Evolutionary conservation across 129 eudicot genomes (phyloP).

Genomic region (Gnaphalium uliginosum): DNA sequence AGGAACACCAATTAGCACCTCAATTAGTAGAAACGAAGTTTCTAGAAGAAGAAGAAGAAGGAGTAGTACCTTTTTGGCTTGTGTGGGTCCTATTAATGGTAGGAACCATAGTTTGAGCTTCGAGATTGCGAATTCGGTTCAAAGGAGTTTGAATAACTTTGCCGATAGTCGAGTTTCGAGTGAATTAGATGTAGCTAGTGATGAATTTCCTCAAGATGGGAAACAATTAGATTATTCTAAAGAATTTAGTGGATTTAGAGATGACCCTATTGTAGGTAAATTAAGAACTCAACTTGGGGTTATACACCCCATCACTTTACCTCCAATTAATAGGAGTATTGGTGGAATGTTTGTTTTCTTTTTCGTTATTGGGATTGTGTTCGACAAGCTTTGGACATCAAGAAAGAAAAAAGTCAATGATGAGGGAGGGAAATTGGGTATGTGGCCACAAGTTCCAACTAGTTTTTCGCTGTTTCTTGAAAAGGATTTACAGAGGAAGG

Average conservation of each 20-base stretch:
- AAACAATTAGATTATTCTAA: conserved; percentile 27
- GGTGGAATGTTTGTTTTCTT: conserved; percentile 73
- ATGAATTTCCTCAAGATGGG: conserved; percentile 21
- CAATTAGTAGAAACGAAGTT: conserved; percentile 22
- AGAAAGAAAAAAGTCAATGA: conserved; percentile 41
- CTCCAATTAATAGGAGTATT: conserved; percentile 60
- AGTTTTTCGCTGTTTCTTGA: conserved; percentile 67
- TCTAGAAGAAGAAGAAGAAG: conserved; percentile 20
- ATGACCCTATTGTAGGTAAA: conserved; percentile 83
- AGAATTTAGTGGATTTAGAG: conserved; percentile 51
- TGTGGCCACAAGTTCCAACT: conserved; percentile 63
- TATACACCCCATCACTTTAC: conserved; percentile 76
- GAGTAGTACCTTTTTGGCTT: conserved; percentile 30
- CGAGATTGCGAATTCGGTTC: conserved; percentile 37
- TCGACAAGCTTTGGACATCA: conserved; percentile 73
- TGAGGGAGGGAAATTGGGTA: conserved; percentile 41
- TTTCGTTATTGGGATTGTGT: conserved; percentile 80
- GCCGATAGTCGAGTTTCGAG: conserved; percentile 35
- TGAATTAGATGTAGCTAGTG: conserved; percentile 30
- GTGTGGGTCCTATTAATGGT: conserved; percentile 35
- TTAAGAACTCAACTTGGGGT: conserved; percentile 80
- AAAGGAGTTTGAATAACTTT: conserved; percentile 43
- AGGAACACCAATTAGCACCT: neutral
- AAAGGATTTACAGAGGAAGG: conserved; percentile 89
- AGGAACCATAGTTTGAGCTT: conserved; percentile 30